phyloP scores from a whole-genome alignment of 371 early-diverging fungal genomes.

The Syncephalastrum contaminatum region DNA sequence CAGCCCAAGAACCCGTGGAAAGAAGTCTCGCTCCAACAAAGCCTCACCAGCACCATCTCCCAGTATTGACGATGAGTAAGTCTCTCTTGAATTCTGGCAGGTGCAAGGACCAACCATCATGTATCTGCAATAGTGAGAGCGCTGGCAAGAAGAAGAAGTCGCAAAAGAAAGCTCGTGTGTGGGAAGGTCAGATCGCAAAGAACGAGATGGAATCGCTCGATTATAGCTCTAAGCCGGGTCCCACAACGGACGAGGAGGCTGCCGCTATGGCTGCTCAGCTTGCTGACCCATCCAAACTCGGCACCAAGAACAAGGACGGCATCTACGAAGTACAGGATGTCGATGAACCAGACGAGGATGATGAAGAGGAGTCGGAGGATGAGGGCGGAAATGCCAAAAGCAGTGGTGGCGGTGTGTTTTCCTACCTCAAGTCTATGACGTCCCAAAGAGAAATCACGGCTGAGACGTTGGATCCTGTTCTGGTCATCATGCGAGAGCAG shows the following conservation, averaged over 20 bases:
- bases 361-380: constrained; percentile 49
- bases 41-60: constrained; percentile 38
- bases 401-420: constrained; percentile 50
- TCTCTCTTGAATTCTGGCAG: too few species aligned
- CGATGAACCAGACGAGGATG: constrained; percentile 51
- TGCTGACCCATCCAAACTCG: constrained; percentile 62
- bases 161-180: constrained; percentile 59
- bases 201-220: constrained; percentile 69
- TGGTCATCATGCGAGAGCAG: constrained; percentile 87
- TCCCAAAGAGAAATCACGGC: constrained; percentile 62
- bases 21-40: constrained; percentile 24
- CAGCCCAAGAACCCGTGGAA: constrained; percentile 33
- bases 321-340: constrained; percentile 84
- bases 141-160: constrained; percentile 43
- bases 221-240: constrained; percentile 48
- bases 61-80: constrained; percentile 21
- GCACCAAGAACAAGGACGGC: constrained; percentile 65
- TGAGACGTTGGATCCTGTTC: constrained; percentile 67
- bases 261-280: constrained; percentile 44
- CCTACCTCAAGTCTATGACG: constrained; percentile 70
- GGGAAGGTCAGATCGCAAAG: constrained; percentile 65
- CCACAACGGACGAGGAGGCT: constrained; percentile 24
- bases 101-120: too few species aligned
- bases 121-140: constrained; percentile 5
- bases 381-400: constrained; percentile 6